Base-by-base conservation (phyloP, 2,329 filamentous ascomycete species). In the Aspergillus sclerotialis region DNA sequence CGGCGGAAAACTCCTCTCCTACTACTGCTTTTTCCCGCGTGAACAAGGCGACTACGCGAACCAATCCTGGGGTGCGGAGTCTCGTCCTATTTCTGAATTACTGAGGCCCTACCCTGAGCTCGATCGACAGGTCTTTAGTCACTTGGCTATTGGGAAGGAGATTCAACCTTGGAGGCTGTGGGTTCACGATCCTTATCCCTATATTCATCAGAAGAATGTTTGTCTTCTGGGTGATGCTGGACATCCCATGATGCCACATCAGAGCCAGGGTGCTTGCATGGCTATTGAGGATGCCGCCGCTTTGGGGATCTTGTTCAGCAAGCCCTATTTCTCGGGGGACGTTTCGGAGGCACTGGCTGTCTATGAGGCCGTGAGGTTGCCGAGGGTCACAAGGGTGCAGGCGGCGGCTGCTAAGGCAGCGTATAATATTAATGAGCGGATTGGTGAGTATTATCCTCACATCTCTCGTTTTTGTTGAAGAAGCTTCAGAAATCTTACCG, bases 171-270 rank as follows among this genome's bases (percentile, higher is more conserved):
- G 79, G 79, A 59, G 79, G 5, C 58, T 84, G n/a, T 80, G 72
- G 69, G 66, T 78, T 12, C 79, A 83, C 53, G 58, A 73, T 18
- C 76, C 77, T 1, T 83, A 82, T 42, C 70, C 72, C 0, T 75
- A 76, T 44, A 63, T 76, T 37, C 58, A 67, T 26, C 73, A 73
- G 44, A 60, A 56, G 9, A 64, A 56, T 16, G 69, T 71, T 1
- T 78, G 74, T 34, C 58, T 84, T 0, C 52, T 84, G 9, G 80
- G 80, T 4, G 80, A 84, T 49, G 80, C 80, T 7, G 78, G 69
- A 2, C 78, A 82, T 47, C 79, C 79, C 2, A 80, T 80, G 75
- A 76, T 82, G 72, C 78, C 79, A 1, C 71, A 84, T 48, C 80
- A 83, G 51, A 78, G 74, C 37, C 80, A 84, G 53, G 80, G 80